These are phyloP conservation scores for Davidsoniella virescens DNA, from an alignment of 2,329 filamentous ascomycete genomes.

Conservation along the genomic window DNA sequence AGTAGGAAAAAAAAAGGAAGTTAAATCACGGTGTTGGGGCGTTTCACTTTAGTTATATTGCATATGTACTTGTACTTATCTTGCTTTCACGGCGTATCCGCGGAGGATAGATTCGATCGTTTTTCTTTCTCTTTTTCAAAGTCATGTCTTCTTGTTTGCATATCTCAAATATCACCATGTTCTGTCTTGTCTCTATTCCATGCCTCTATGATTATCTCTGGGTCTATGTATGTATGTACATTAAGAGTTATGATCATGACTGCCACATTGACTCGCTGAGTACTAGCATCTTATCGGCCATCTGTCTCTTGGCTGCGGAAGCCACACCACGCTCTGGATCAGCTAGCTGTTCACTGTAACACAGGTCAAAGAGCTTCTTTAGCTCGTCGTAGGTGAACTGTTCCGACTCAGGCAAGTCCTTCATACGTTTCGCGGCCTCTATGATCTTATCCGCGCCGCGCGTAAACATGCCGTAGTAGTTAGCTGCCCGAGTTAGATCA, in stretches of 20 bases:
- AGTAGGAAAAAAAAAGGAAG: constrained; percentile 3
- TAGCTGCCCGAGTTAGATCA: constrained; percentile 43
- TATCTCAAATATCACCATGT: constrained; percentile 7
- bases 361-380: constrained; percentile 48
- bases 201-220: no score
- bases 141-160: not conserved
- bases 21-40: constrained; percentile 6
- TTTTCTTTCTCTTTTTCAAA: constrained; percentile 1
- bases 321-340: constrained; percentile 53
- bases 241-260: constrained; percentile 19
- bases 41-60: constrained; percentile 4
- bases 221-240: no score
- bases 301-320: constrained; percentile 47
- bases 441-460: constrained; percentile 50
- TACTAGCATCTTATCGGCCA: constrained; percentile 53
- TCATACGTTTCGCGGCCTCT: constrained; percentile 36
- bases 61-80: not conserved
- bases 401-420: constrained; percentile 16
- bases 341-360: constrained; percentile 49
- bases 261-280: constrained; percentile 62
- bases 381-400: constrained; percentile 50
- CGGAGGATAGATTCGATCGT: constrained; percentile 1
- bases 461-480: constrained; percentile 55
- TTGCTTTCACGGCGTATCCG: no score
- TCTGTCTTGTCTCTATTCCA: not conserved